Percentiles rank a stretch among this genome's conserved stretches.
These are phyloP conservation scores for Pleurotus tuoliensis DNA, from an alignment of 768 basidiomycete species.

Conservation along the genomic window DNA sequence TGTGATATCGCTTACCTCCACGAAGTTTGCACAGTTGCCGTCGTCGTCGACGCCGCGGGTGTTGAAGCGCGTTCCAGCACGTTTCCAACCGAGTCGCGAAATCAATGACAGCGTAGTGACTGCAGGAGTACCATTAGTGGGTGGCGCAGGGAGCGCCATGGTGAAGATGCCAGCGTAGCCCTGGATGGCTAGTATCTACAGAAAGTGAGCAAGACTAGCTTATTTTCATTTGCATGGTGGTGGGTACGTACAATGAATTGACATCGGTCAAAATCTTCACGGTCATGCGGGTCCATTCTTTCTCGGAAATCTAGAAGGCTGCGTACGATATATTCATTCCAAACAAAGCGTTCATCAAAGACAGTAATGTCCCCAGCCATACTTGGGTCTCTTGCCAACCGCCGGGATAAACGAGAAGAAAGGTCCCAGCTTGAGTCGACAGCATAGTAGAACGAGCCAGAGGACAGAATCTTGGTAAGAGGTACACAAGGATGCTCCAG, in stretches of 20 bases:
- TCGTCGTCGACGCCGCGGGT: conserved; percentile 95
- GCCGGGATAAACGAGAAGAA: conserved; percentile 73
- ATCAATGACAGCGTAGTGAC: conserved; percentile 78
- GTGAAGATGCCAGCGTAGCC: conserved; percentile 87
- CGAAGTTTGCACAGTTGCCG: conserved; percentile 93
- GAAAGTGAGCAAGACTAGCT: conserved; percentile 9
- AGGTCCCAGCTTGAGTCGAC: conserved; percentile 83
- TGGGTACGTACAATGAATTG: conserved; percentile 71
- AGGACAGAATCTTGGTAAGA: conserved; percentile 85
- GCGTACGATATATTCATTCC: conserved; percentile 90
- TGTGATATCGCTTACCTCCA: conserved; percentile 58
- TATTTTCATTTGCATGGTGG: not conserved
- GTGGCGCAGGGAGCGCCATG: conserved; percentile 72
- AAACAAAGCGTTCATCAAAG: conserved; percentile 88
- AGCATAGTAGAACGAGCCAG: conserved; percentile 93
- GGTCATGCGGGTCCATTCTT: conserved; percentile 64
- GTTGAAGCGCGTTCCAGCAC: conserved; percentile 96
- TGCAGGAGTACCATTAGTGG: conserved; percentile 66
- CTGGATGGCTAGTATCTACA: conserved; percentile 85
- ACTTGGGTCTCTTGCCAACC: conserved; percentile 51
- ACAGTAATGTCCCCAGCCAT: conserved; percentile 43
- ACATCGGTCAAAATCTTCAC: conserved; percentile 73
- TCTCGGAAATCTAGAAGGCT: conserved; percentile 88
- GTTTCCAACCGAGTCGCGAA: conserved; percentile 87
- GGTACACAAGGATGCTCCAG: conserved; percentile 91